Percentiles rank a stretch among this genome's conserved stretches.
Evolutionary conservation across 768 basidiomycete genomes (phyloP).

Genomic region (Phanerodontia chrysosporium): DNA sequence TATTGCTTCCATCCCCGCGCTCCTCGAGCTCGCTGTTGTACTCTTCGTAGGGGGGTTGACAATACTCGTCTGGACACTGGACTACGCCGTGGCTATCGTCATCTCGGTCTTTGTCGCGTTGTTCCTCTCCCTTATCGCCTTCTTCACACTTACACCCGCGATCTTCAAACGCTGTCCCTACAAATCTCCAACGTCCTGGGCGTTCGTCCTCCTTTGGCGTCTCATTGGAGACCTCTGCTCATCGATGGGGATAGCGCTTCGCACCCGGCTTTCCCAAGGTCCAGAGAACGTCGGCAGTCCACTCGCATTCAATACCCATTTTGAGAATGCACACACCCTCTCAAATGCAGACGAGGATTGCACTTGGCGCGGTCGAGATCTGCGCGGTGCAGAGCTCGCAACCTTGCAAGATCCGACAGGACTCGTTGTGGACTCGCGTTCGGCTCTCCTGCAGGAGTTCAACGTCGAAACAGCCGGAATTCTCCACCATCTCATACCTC

Average conservation of each 20-base stretch:
- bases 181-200: conserved; percentile 5
- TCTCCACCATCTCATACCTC: not conserved
- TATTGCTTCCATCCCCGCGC: not conserved
- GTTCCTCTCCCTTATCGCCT: not conserved
- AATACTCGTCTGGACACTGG: not conserved
- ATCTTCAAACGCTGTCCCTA: not conserved
- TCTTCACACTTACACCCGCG: not conserved
- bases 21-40: not conserved
- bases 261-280: not conserved
- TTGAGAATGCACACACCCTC: not conserved
- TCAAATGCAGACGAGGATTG: not conserved
- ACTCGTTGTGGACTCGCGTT: not conserved
- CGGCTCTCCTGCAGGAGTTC: not conserved
- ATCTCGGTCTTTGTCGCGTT: not conserved
- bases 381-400: not conserved
- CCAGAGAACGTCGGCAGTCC: not conserved
- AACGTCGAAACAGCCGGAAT: not conserved
- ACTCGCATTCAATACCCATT: not conserved
- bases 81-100: not conserved
- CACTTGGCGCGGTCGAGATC: not conserved
- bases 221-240: not conserved
- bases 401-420: not conserved
- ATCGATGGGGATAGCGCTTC: too few species aligned
- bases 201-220: not conserved
- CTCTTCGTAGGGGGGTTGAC: not conserved